phyloP scores from a whole-genome alignment of 2,329 filamentous ascomycete species.

The Cercospora canescens region DNA sequence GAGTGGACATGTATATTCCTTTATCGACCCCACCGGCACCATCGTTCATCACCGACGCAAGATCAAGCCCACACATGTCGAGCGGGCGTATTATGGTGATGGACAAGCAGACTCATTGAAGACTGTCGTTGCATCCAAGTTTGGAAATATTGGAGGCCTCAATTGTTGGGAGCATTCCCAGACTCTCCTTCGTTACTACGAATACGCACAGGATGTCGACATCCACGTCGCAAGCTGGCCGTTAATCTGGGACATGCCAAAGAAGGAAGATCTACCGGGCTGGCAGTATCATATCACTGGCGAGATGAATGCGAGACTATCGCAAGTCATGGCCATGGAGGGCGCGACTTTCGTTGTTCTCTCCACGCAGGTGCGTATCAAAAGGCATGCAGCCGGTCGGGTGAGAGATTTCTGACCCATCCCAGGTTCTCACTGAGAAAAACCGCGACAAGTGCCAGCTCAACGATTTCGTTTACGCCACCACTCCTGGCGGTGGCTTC shows the following conservation, averaged over 20 bases:
- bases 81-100: slow-evolving; percentile 57
- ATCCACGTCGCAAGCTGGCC: slow-evolving; percentile 16
- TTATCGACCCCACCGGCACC: slow-evolving; percentile 50
- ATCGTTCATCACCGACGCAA: slow-evolving; percentile 58
- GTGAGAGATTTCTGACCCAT: too few species aligned
- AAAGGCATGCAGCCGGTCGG: too few species aligned
- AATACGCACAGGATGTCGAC: slow-evolving; percentile 13
- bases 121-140: slow-evolving; percentile 43
- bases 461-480: slow-evolving; percentile 6
- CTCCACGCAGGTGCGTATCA: neutral
- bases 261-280: neutral
- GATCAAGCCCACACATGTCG: slow-evolving; percentile 59
- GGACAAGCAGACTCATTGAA: slow-evolving; percentile 53
- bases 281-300: slow-evolving; percentile 15
- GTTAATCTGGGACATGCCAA: slow-evolving; percentile 4
- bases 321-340: slow-evolving; percentile 15
- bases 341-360: slow-evolving; percentile 13
- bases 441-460: slow-evolving; percentile 7
- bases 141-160: slow-evolving; percentile 22
- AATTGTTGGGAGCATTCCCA: slow-evolving; percentile 32
- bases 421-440: slow-evolving; percentile 1
- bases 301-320: slow-evolving; percentile 8
- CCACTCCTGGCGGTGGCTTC: slow-evolving; percentile 13
- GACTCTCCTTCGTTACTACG: slow-evolving; percentile 14
- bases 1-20: slow-evolving; percentile 14